Evolutionary conservation across 371 early-diverging fungal genomes (phyloP), one percentile per base, ranked within the genome.

Genomic region (Blakeslea trispora): DNA sequence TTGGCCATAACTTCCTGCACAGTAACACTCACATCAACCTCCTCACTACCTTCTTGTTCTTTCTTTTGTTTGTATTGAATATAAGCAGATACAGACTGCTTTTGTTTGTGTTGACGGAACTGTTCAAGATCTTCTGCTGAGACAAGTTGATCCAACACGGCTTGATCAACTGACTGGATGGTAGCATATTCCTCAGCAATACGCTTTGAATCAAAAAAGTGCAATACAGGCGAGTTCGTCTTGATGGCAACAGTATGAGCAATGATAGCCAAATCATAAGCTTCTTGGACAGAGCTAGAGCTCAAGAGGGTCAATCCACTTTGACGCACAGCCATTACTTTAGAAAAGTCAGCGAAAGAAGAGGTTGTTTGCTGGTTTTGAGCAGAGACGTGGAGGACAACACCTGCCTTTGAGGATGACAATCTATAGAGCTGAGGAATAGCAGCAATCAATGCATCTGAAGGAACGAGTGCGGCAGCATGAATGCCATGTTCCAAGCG

Each of bases 251-350:
- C 81, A 11, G 80, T 74, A 24, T 85, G 75, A 14, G 91, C 84
- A 47, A 85, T 84, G 53, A 82, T 64, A 31, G 82, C 88, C 57
- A 86, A 70, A 73, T 92, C 89, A 41, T 86, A 75, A 3, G 87
- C 86, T 60, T 88, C 83, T 74, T 91, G 89, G 21, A 82, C 79
- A 50, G 82, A 75, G 37, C 81, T 67, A 31, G 91, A 91, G 50
- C 84, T 83, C 50, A 93, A 61, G 48, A 92, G 53, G 5, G 83
- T 81, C 48, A 85, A 83, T 9, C 92, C 93, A 48, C 91, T 81
- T 65, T 90, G 88, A 53, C 91, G 84, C 8, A 90, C 85, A 14
- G 91, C 89, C 71, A 89, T 77, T 21, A 91, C 84, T 48, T 86
- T 81, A 40, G 89, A 75, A 44, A 80, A 64, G 53, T 85, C 84